Evolutionary conservation across 1,139 yeast genomes (phyloP), one percentile per base, ranked within the genome.

Genomic region (Hyphopichia pseudoburtonii): DNA sequence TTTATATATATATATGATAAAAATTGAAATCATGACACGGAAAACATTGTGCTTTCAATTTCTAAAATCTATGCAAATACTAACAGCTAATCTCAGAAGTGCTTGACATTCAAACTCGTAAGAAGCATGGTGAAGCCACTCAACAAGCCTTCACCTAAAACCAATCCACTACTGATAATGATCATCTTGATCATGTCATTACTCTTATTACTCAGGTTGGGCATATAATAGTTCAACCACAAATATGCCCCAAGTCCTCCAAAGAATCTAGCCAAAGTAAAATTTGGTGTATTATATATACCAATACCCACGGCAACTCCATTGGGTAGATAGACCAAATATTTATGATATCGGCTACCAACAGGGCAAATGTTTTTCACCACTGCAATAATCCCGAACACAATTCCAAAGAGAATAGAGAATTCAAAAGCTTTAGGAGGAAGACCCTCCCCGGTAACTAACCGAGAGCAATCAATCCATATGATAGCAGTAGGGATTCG

Each of bases 251-350:
- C 60, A n/a, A 85, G 53, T 1, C 98, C 98, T 11, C 98, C 98
- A 19, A 88, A 47, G 53, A 92, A 90, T 50, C 98, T 72, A 1
- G 97, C 97, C 30, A 92, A 70, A 0, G 98, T 92, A 61, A 92
- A 92, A 35, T 89, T 84, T 3, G 97, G 97, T 0, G 94, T 76
- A 56, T 92, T 92, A 57, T 92, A 92, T 44, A 92, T 87, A 16
- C 98, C 98, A 42, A 92, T 85, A 1, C 98, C 98, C 10, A 89
- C 96, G 0, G 98, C 97, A 14, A 92, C 95, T 8, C 98, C 98
- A 29, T 88, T 83, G 1, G 98, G 98, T 22, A 89, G 56, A 66
- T 78, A 86, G 1, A 66, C 63, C 39, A 81, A 54, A 52, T 71
- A 72, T 39, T 64, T 63, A 40, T 69, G 63, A 48, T 60, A 64